Evolutionary conservation across 78 protist genomes (phyloP).

Genomic region (Dictyostelium purpureum): DNA sequence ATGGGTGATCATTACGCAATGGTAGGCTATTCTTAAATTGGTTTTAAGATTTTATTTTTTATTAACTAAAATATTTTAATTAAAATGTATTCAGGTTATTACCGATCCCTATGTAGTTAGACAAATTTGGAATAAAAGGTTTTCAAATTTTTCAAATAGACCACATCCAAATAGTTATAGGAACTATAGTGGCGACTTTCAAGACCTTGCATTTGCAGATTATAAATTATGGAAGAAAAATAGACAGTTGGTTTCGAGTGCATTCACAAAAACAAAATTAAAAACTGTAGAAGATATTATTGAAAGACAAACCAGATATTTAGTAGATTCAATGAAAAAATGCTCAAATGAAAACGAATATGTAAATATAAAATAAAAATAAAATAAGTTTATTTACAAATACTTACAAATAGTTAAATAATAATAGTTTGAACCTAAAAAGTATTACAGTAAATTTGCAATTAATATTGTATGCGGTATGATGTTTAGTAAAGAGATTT

Average conservation of each 20-base stretch:
- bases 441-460: constrained; percentile 18
- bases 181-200: neutral
- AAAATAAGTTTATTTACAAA: neutral
- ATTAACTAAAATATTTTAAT: neutral
- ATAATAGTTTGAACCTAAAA: constrained; percentile 22
- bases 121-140: neutral
- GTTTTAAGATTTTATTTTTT: no score
- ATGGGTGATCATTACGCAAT: constrained; percentile 21
- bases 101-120: constrained; percentile 10
- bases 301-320: neutral
- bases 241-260: neutral
- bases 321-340: neutral
- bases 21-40: neutral
- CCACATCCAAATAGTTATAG: neutral
- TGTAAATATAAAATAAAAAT: neutral
- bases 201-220: neutral
- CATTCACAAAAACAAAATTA: constrained; percentile 44
- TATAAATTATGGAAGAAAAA: neutral
- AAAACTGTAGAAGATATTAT: neutral
- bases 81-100: constrained; percentile 13
- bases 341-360: neutral
- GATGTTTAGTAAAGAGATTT: constrained; percentile 17
- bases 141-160: constrained; percentile 1
- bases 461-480: constrained; percentile 15
- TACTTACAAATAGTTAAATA: neutral